A percentile compares a stretch with the other conserved stretches of the same genome.
These are phyloP conservation scores for Cutaneotrichosporon sp. DNA, from an alignment of 1,284 basidiomycete genomes.

Conservation along the genomic window DNA sequence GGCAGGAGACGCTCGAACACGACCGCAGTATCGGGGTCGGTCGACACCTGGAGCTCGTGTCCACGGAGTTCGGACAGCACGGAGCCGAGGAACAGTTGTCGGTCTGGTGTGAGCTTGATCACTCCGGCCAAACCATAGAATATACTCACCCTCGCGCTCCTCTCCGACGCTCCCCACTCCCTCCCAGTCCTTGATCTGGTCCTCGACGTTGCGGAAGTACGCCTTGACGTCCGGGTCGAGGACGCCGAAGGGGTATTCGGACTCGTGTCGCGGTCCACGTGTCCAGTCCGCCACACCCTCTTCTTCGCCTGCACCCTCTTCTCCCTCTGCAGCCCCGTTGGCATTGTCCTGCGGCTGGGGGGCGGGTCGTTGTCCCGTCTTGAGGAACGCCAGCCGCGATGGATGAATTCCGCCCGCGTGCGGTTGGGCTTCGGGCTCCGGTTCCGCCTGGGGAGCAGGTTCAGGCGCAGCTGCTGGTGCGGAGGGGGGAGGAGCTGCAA, in stretches of 20 bases:
- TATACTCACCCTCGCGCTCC: slow-evolving; percentile 64
- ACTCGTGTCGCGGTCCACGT: slow-evolving; percentile 48
- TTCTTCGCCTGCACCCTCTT: slow-evolving; percentile 12
- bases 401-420: slow-evolving; percentile 37
- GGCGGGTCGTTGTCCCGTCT: slow-evolving; percentile 22
- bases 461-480: slow-evolving; percentile 4
- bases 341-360: background rate
- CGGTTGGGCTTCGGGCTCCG: background rate
- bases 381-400: slow-evolving; percentile 34
- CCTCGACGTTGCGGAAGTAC: slow-evolving; percentile 80
- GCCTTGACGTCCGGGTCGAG: slow-evolving; percentile 83
- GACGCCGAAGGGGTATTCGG: slow-evolving; percentile 77
- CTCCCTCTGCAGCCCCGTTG: slow-evolving; percentile 10
- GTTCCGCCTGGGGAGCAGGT: slow-evolving; percentile 13
- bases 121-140: background rate
- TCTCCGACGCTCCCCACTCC: slow-evolving; percentile 49
- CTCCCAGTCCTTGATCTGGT: slow-evolving; percentile 81
- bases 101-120: slow-evolving; percentile 54
- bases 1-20: slow-evolving; percentile 80
- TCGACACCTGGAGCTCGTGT: slow-evolving; percentile 81
- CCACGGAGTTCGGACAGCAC: slow-evolving; percentile 75
- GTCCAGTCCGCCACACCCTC: slow-evolving; percentile 30
- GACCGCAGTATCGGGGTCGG: slow-evolving; percentile 84
- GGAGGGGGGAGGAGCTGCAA: background rate
- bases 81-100: slow-evolving; percentile 73